These are phyloP conservation scores for Saccharomycopsis lassenensis DNA, from an alignment of 805 yeast species.

Conservation along the genomic window DNA sequence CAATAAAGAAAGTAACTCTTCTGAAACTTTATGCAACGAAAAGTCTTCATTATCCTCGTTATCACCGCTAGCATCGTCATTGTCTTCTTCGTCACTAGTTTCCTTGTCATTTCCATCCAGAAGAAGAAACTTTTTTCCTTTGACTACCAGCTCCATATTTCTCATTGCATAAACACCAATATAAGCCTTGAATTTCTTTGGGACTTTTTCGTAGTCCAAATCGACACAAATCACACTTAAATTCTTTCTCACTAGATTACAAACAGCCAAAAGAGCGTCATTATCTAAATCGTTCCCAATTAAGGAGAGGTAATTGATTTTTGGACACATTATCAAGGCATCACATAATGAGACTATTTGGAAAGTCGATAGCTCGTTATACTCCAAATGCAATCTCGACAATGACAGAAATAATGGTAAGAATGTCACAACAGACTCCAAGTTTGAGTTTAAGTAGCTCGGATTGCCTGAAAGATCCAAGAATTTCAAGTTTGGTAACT, in stretches of 20 bases:
- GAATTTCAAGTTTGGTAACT: slow-evolving; percentile 49
- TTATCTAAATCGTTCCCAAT: slow-evolving; percentile 61
- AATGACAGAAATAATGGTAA: slow-evolving; percentile 61
- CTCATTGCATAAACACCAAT: slow-evolving; percentile 71
- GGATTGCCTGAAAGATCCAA: slow-evolving; percentile 75
- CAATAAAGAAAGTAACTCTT: slow-evolving; percentile 9
- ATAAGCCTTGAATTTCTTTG: slow-evolving; percentile 48
- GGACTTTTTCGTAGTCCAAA: slow-evolving; percentile 47
- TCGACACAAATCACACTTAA: slow-evolving; percentile 55
- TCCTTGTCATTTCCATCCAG: slow-evolving; percentile 1
- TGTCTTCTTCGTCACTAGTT: slow-evolving; percentile 8
- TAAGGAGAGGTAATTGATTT: slow-evolving; percentile 55
- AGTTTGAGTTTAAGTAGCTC: slow-evolving; percentile 34
- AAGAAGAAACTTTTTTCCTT: slow-evolving; percentile 7
- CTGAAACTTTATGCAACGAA: slow-evolving; percentile 10
- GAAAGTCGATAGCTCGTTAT: slow-evolving; percentile 45
- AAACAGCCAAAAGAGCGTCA: slow-evolving; percentile 43
- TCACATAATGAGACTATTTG: slow-evolving; percentile 58
- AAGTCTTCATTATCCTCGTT: slow-evolving; percentile 3
- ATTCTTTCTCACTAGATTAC: slow-evolving; percentile 38
- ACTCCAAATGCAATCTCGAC: slow-evolving; percentile 59
- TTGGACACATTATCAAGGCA: slow-evolving; percentile 56
- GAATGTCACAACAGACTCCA: slow-evolving; percentile 7
- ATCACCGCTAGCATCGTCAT: slow-evolving; percentile 1
- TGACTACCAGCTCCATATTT: slow-evolving; percentile 56